Base-by-base conservation (phyloP, 1,139 yeast species). In the Yamadazyma trypodendri region DNA sequence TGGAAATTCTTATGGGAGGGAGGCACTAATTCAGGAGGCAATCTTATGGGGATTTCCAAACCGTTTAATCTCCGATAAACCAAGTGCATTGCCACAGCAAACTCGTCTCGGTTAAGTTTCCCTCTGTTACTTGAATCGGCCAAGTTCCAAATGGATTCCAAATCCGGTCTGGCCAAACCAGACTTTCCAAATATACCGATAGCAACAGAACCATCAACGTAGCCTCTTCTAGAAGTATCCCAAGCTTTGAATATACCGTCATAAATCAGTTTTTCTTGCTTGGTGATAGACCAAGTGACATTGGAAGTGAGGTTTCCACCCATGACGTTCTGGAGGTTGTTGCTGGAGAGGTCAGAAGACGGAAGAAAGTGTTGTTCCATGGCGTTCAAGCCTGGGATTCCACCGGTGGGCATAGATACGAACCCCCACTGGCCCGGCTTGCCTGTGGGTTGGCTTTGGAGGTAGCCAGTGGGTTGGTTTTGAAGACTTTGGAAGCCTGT, bases 91-190 rank as follows among this genome's bases (percentile, higher is more conserved):
- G 92, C 92, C 33, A 84, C 83, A 0, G 89, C 83, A 63, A 84
- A 84, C 51, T 84, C 89, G 57, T 84, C 90, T 51, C 78, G 81
- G 55, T 83, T 84, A 48, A 84, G 70, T 55, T 78, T 81, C 2
- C 92, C 89, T 40, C 81, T 73, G 52, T 84, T 83, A 38, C 81
- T 79, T 15, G 78, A 69, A 54, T 85, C 90, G 25, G 84, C 77
- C 46, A 84, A 67, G 38, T 84, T 88, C 98, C 98, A 92, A 45
- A 92, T 87, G 27, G 81, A 72, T 58, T 90, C 97, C 45, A 92
- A 72, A 50, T 90, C 97, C 8, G 80, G 75, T 60, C 97, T 79
- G 40, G 81, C 74, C 48, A 92, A 75, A 1, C 97, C 97, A 20
- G 95, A 84, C 61, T 92, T 92, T 34, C 94, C 83, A 61, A 92